Conservation (phyloP, 257 asterid genomes). For the Rehmannia glutinosa region DNA sequence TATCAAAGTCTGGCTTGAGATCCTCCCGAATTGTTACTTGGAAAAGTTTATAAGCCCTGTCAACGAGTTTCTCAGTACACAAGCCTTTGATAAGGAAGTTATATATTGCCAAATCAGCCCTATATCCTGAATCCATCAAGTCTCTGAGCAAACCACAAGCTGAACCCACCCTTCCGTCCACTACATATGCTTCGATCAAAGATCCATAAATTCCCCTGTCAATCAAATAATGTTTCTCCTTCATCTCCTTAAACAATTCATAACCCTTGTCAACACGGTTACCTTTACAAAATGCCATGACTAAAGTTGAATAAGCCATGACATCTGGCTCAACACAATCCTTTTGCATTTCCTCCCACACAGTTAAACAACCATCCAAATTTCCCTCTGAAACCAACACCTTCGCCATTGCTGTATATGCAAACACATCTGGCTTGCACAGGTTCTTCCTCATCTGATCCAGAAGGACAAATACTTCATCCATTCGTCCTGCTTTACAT, state of each 20-base stretch:
- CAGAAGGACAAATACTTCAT: conserved; percentile 59
- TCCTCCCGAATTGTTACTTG: conserved; percentile 63
- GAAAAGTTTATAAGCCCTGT: conserved; percentile 81
- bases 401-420: conserved; percentile 91
- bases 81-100: conserved; percentile 78
- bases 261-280: conserved; percentile 50
- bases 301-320: conserved; percentile 81
- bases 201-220: conserved; percentile 88
- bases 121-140: conserved; percentile 80
- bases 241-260: conserved; percentile 85
- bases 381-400: conserved; percentile 61
- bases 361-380: conserved; percentile 69
- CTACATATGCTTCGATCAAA: conserved; percentile 78
- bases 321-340: conserved; percentile 82
- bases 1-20: conserved; percentile 69
- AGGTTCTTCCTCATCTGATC: conserved; percentile 66
- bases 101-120: conserved; percentile 82
- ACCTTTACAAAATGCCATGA: conserved; percentile 66
- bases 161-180: conserved; percentile 60
- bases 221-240: conserved; percentile 56
- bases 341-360: conserved; percentile 82
- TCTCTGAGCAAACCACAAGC: conserved; percentile 88
- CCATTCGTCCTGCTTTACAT: conserved; percentile 65
- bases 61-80: conserved; percentile 54
- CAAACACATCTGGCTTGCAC: conserved; percentile 96